phyloP scores from a whole-genome alignment of 495 filamentous ascomycete genomes.

The Corynascus novoguineensis region DNA sequence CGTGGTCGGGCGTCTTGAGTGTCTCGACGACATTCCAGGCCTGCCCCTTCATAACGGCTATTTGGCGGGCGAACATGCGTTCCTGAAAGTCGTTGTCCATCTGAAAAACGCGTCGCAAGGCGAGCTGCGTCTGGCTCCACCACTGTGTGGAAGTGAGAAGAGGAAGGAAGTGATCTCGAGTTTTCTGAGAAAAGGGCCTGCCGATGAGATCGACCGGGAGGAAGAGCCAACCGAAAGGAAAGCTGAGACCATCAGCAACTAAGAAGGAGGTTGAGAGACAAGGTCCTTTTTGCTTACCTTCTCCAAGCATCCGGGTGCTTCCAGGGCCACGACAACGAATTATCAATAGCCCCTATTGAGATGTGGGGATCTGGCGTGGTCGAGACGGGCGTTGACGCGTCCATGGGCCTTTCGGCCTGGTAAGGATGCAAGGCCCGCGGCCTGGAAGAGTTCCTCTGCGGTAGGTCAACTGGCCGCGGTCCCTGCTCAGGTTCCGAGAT shows the following conservation, averaged over 20 bases:
- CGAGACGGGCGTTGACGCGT: constrained; percentile 59
- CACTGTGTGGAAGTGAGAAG: constrained; percentile 87
- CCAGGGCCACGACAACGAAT: constrained; percentile 98
- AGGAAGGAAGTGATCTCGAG: constrained; percentile 88
- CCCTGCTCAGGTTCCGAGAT: constrained; percentile 45
- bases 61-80: constrained; percentile 93
- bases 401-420: constrained; percentile 76
- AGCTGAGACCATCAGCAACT: constrained; percentile 47
- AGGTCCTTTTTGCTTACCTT: constrained; percentile 34
- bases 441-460: constrained; percentile 38
- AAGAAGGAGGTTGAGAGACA: neutral
- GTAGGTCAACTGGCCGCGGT: constrained; percentile 54
- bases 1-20: constrained; percentile 84
- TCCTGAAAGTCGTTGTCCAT: constrained; percentile 95
- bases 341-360: constrained; percentile 89
- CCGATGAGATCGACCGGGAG: constrained; percentile 94
- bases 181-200: constrained; percentile 88
- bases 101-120: constrained; percentile 75
- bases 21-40: constrained; percentile 99
- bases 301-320: constrained; percentile 92
- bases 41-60: constrained; percentile 98
- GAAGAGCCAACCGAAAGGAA: constrained; percentile 98
- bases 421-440: constrained; percentile 61
- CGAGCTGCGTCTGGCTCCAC: constrained; percentile 93
- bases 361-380: constrained; percentile 56